Base-by-base conservation (phyloP, 306 rosid species). In the Pterocarpus santalinus region DNA sequence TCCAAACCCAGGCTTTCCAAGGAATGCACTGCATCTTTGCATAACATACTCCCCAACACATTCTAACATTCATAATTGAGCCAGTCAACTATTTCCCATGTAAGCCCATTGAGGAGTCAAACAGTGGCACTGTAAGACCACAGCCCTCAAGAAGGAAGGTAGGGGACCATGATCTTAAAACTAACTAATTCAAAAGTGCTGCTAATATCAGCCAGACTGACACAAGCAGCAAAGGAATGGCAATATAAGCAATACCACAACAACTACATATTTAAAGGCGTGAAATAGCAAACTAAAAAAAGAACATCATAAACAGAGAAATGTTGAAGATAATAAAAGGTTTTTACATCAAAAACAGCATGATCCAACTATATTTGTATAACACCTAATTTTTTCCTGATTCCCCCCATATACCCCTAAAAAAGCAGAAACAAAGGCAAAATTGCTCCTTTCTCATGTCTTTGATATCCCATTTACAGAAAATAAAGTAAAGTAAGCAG, bases 381-480 rank as follows among this genome's bases (percentile, higher is more conserved):
- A 82, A 71, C 79, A 56, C 67, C 28, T 77, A 86, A 80, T 66
- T 65, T 53, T 22, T 55, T 67, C 39, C 62, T 47, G 33, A 65
- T 65, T 65, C 13, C 64, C 35, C 35, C 64, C 3, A 76, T 69
- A 74, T 78, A 84, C 73, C 79, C 79, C 38, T 66, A 16, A 66
- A 82, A 85, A 62, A 67, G 73, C 68, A 76, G 22, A 80, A 87
- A 81, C 86, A 80, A 84, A 85, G 41, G 86, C 77, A 91, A 78
- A 79, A 67, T 75, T 78, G 88, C 64, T 22, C 80, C 77, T 82
- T 83, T 85, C 47, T 72, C 84, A 83, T 65, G 85, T 83, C 90
- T 86, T 77, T 81, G 86, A 85, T 79, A 72, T 79, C 82, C 83
- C 84, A 92, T 94, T 88, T 96, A 91, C 93, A 93, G 82, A 90